Evolutionary conservation across 2,329 filamentous ascomycete species (phyloP), one percentile per base, ranked within the genome.

Genomic region (Penicillium freii): DNA sequence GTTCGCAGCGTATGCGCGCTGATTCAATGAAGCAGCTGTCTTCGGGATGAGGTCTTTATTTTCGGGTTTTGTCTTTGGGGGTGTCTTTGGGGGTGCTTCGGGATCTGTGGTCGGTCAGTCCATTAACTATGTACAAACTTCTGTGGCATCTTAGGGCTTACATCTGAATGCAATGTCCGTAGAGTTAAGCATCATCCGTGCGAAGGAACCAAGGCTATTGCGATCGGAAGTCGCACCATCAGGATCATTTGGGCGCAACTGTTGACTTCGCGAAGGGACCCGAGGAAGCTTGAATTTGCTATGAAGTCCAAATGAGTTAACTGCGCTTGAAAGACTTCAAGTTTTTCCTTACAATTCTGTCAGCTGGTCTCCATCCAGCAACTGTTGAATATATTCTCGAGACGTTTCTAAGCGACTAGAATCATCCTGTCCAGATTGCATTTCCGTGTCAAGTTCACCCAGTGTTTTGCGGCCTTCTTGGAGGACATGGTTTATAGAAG

Each of bases 391-490:
- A 71, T 93, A 87, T 65, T 88, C 83, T 45, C 92, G 80, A 11
- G 87, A 88, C 65, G 87, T 85, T 65, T 90, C 87, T 46, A 92
- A 78, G 62, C 85, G 84, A 69, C 84, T 83, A 21, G 89, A 87
- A 45, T 75, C 71, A 46, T 71, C 69, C 31, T 81, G 81, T 43
- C 83, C 81, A 47, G 84, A 82, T 40, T 80, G 76, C 58, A 87
- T 86, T 71, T 93, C 90, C 62, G 81, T 80, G 69, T 94, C 92
- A 47, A 97, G 77, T 45, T 82, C 82, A 63, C 88, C 85, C 65
- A 92, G 72, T 39, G 81, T 78, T 64, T 78, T 79, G 60, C 80
- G 77, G 36, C 79, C 80, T 43, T 76, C 73, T 56, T 78, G 74
- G 55, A 81, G 80, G 65, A 86, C 82, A 61, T 77, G 73, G 51